Evolutionary conservation across 2,329 filamentous ascomycete species (phyloP), one percentile per base, ranked within the genome.

Genomic region (Pseudogymnoascus sp.): DNA sequence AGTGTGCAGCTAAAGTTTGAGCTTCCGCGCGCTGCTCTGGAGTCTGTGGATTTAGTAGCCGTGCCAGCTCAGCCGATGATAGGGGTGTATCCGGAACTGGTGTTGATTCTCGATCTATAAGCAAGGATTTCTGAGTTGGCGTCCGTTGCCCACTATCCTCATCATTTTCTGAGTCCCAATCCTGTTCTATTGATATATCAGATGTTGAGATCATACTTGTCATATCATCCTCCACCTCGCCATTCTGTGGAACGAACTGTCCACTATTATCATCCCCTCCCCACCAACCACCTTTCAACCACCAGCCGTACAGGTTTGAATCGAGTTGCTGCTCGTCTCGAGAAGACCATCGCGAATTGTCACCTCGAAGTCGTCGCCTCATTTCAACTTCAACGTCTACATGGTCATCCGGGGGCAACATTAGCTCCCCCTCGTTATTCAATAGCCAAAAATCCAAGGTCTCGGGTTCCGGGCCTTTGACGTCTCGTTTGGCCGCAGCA

Each of bases 371-470:
- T 58, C 85, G 80, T 61, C 83, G 83, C 67, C 90, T 84, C 67
- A 92, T 86, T 72, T 94, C 90, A 1, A 79, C 80, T 74, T 97
- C 93, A 1, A 97, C 86, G 69, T 97, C 92, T 28, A 91, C 84
- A 36, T 86, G 80, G 35, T 87, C 82, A 65, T 84, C 80, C 19
- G 79, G 80, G 1, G 87, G 83, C 25, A 88, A 75, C 23, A 78
- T 76, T 30, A 84, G 74, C 64, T 79, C 77, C 4, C 82, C 83
- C 45, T 84, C 78, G 38, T 80, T 77, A 7, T 77, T 78, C 3
- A 82, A 67, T 38, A 84, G 75, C 76, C 79, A 84, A 66, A 84
- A 85, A 63, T 83, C 80, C 19, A 78, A 69, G 2, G 73, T 70
- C 30, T 75, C 66, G 16, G 68, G 66, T 61, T 72, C 69, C 19